A percentile compares a stretch with the other conserved stretches of the same genome.
Conservation (phyloP, 148 eudicot genomes). For the Drosera capensis region DNA sequence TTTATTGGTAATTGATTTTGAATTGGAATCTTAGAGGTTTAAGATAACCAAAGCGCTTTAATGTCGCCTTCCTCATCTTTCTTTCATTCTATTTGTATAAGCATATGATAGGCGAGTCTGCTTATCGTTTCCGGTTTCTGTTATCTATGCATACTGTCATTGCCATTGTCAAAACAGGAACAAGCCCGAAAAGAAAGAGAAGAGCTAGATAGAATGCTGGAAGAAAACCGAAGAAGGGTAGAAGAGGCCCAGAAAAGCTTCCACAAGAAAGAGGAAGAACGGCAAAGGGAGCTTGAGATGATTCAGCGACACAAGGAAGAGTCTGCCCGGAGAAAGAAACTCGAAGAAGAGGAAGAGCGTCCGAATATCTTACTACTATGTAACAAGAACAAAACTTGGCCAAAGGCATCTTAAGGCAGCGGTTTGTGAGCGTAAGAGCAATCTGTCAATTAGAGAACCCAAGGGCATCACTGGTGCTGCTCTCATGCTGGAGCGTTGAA, state of each 20-base stretch:
- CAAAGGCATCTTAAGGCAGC: conserved; percentile 18
- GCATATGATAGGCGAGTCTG: no score
- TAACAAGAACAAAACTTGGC: conserved; percentile 26
- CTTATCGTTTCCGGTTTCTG: neutral
- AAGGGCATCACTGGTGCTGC: no score
- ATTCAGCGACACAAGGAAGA: conserved; percentile 96
- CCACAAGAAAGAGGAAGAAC: conserved; percentile 77
- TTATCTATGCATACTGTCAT: neutral
- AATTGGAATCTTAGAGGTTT: no score
- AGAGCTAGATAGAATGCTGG: conserved; percentile 95
- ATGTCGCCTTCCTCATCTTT: no score
- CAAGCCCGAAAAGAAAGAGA: conserved; percentile 93
- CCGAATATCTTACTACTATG: conserved; percentile 28
- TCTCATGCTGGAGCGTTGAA: no score
- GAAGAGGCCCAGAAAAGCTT: conserved; percentile 81
- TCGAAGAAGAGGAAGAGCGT: conserved; percentile 81
- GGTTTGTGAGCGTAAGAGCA: no score
- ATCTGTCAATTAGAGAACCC: no score
- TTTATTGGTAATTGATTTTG: no score
- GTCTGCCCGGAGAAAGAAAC: conserved; percentile 74
- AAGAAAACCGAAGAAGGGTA: conserved; percentile 85
- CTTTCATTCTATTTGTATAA: no score
- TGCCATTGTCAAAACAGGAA: conserved; percentile 25
- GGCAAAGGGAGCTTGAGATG: conserved; percentile 68
- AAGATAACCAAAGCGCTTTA: no score